Conservation (phyloP, 805 yeast genomes). For the Pachysolen tannophilus region DNA sequence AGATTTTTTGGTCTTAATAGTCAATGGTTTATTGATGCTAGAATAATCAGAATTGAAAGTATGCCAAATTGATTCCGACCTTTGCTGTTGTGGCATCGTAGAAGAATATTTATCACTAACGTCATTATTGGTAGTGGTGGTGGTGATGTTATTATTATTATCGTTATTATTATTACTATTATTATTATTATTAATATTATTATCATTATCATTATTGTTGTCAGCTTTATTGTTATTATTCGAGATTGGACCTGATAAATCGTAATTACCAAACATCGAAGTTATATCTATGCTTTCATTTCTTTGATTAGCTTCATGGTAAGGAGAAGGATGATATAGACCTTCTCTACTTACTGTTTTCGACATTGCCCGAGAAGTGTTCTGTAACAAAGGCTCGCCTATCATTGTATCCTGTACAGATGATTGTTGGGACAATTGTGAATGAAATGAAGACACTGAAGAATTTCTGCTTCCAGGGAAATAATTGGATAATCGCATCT, state of each 20-base stretch:
- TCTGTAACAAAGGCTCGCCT: constrained; percentile 7
- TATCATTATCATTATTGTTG: background rate
- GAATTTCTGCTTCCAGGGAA: too few species aligned
- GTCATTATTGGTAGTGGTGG: constrained; percentile 3
- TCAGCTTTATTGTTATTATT: constrained; percentile 1
- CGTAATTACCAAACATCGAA: constrained; percentile 5
- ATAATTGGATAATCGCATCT: too few species aligned
- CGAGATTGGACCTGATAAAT: too few species aligned
- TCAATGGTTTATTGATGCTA: constrained; percentile 5
- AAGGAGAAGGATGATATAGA: too few species aligned
- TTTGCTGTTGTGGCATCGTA: too few species aligned
- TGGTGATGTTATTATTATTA: constrained; percentile 1
- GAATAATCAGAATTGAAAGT: constrained; percentile 13
- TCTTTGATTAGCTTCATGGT: too few species aligned
- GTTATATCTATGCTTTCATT: constrained; percentile 11
- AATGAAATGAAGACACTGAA: too few species aligned
- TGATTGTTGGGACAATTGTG: too few species aligned
- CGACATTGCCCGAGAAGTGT: constrained; percentile 1
- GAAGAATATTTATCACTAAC: too few species aligned
- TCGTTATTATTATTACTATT: background rate
- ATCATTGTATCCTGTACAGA: too few species aligned
- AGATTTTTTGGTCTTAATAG: constrained; percentile 3
- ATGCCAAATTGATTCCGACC: constrained; percentile 18
- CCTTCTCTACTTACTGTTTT: constrained; percentile 2
- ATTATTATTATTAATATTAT: background rate